Percentiles rank a stretch among this genome's conserved stretches.
Evolutionary conservation across 2,329 filamentous ascomycete genomes (phyloP).

Genomic region (Cladosporium sp.): DNA sequence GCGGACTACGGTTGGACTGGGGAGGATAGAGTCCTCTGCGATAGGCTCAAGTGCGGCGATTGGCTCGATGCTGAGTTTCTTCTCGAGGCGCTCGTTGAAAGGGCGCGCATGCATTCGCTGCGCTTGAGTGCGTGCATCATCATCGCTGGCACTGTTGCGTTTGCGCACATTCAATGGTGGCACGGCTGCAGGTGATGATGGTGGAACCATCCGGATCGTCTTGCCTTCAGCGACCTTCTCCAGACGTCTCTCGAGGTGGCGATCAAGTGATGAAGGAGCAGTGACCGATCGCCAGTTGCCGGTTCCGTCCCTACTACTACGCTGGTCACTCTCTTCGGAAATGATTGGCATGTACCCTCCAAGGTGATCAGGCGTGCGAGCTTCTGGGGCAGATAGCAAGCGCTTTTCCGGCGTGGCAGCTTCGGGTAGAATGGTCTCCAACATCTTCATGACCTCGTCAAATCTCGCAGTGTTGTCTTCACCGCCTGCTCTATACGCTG

Average conservation of each 20-base stretch:
- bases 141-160: constrained; percentile 31
- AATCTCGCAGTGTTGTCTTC: constrained; percentile 48
- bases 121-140: constrained; percentile 17
- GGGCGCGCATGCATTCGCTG: constrained; percentile 17
- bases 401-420: constrained; percentile 32
- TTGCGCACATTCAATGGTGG: constrained; percentile 56
- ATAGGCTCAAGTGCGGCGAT: constrained; percentile 24
- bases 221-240: constrained; percentile 31
- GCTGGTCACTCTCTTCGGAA: constrained; percentile 43
- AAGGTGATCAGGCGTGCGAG: constrained; percentile 26
- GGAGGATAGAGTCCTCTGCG: constrained; percentile 25
- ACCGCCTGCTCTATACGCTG: constrained; percentile 46
- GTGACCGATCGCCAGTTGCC: constrained; percentile 40
- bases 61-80: constrained; percentile 19
- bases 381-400: constrained; percentile 43
- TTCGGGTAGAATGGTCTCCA: constrained; percentile 33
- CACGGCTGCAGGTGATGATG: constrained; percentile 46
- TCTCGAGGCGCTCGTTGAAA: constrained; percentile 20
- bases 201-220: constrained; percentile 56
- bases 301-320: constrained; percentile 28
- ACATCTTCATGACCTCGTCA: constrained; percentile 53
- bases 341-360: constrained; percentile 46
- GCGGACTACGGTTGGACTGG: constrained; percentile 19
- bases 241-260: constrained; percentile 13
- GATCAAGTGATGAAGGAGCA: constrained; percentile 32